These are phyloP conservation scores for Turritis glabra DNA, from an alignment of 345 rosid genomes.

Conservation along the genomic window DNA sequence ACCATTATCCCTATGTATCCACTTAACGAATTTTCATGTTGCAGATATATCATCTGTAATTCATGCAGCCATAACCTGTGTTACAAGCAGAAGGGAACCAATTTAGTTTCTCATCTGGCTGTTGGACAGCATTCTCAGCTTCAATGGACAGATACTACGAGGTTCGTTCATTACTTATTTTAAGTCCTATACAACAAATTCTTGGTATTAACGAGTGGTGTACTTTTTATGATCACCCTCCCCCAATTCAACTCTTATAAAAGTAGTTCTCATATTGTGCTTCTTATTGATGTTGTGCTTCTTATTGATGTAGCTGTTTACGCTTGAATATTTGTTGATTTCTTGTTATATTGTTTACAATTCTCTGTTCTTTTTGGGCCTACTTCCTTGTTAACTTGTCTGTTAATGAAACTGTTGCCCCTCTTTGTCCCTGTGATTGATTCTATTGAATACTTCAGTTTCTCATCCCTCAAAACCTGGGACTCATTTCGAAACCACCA, in stretches of 20 bases:
- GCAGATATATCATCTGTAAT: constrained; percentile 86
- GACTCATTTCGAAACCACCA: constrained; percentile 3
- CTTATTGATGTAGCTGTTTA: constrained; percentile 10
- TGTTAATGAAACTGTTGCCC: not conserved
- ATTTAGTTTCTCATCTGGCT: constrained; percentile 58
- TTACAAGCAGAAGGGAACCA: constrained; percentile 89
- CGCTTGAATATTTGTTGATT: constrained; percentile 14
- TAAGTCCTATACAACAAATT: constrained; percentile 6
- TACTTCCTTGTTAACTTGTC: not conserved
- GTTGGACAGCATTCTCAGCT: constrained; percentile 79
- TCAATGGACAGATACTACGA: constrained; percentile 77
- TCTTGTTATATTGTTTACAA: too few relatives aligned
- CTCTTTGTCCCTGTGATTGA: not conserved
- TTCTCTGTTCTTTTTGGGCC: constrained; percentile 7
- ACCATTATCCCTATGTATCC: constrained; percentile 20
- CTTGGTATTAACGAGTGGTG: not conserved
- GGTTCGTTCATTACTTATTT: constrained; percentile 47
- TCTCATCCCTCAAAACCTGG: too few relatives aligned
- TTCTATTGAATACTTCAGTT: not conserved
- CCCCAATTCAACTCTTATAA: not conserved
- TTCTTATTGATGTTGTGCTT: too few relatives aligned
- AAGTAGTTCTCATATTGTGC: not conserved
- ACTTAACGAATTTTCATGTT: constrained; percentile 13
- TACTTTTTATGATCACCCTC: too few relatives aligned
- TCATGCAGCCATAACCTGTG: constrained; percentile 80